phyloP scores from a whole-genome alignment of 164 flowering plant species.

The Magnolia changhungtana region DNA sequence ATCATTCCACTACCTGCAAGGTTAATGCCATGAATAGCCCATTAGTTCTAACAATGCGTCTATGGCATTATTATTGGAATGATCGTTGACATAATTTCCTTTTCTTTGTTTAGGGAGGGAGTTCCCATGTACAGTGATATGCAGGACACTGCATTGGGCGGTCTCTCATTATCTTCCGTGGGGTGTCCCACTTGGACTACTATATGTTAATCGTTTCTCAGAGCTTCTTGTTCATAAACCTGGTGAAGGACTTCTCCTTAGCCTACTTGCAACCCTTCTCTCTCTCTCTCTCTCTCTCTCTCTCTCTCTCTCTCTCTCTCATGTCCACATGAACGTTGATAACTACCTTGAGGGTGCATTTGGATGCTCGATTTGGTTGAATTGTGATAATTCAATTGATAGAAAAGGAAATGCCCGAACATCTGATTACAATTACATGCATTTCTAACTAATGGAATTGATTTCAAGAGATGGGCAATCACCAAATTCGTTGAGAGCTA shows the following conservation, averaged over 20 bases:
- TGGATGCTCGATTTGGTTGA: not conserved
- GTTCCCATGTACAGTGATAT: conserved; percentile 55
- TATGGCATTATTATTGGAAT: not conserved
- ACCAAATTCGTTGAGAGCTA: conserved; percentile 59
- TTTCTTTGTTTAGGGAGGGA: conserved; percentile 36
- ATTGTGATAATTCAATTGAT: not conserved
- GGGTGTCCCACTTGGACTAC: conserved; percentile 37
- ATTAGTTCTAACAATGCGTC: not conserved
- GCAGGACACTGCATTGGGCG: conserved; percentile 47
- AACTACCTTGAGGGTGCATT: not conserved
- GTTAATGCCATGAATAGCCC: too few species aligned
- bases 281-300: not conserved
- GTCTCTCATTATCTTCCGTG: conserved; percentile 47
- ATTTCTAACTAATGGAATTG: not conserved
- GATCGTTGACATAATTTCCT: not conserved
- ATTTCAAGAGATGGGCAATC: conserved; percentile 54
- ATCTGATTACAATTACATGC: not conserved
- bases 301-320: too few species aligned
- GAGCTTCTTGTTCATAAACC: conserved; percentile 69
- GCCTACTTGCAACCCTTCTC: conserved; percentile 47
- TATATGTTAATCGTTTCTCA: conserved; percentile 51
- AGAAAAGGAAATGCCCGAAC: not conserved
- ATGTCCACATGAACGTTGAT: not conserved
- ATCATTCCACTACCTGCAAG: too few species aligned
- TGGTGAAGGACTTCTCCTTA: conserved; percentile 45